Evolutionary conservation across 441 rosid species (phyloP).

Genomic region (Bocquillonia castaneifolia): DNA sequence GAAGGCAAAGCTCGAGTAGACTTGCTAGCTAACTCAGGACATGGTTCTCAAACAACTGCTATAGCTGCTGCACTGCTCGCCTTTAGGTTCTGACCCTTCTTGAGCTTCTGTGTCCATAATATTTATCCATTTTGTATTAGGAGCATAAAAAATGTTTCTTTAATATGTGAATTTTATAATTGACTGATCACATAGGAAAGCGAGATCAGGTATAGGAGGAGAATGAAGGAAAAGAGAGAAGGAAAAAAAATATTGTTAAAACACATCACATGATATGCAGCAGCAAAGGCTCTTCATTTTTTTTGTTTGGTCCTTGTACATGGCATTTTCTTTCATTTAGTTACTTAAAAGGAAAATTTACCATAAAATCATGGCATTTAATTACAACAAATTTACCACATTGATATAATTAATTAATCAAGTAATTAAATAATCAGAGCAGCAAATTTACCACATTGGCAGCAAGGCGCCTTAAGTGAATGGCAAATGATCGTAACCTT

Average conservation of each 20-base stretch:
- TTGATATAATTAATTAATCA: too few species aligned
- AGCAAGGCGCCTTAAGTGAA: too few species aligned
- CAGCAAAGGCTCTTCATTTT: not conserved
- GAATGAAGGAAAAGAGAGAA: not conserved
- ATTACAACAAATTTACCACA: too few species aligned
- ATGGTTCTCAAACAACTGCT: not conserved
- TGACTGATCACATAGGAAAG: slow-evolving; percentile 10
- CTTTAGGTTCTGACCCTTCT: not conserved
- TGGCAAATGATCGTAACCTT: too few species aligned
- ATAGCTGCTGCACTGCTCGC: not conserved
- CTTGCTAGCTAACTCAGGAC: not conserved
- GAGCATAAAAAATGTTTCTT: not conserved
- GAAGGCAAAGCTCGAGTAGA: not conserved
- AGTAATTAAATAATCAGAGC: too few species aligned
- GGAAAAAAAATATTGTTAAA: not conserved
- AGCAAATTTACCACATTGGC: too few species aligned
- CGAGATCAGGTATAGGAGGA: not conserved
- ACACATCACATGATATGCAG: not conserved
- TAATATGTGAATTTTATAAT: not conserved
- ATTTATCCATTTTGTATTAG: not conserved
- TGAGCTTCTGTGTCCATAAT: slow-evolving; percentile 1
- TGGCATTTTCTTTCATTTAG: not conserved
- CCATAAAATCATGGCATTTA: too few species aligned
- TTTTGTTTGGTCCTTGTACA: not conserved
- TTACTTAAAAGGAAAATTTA: too few species aligned